phyloP scores from a whole-genome alignment of 768 basidiomycete species.

The Rossbeevera mucosa region DNA sequence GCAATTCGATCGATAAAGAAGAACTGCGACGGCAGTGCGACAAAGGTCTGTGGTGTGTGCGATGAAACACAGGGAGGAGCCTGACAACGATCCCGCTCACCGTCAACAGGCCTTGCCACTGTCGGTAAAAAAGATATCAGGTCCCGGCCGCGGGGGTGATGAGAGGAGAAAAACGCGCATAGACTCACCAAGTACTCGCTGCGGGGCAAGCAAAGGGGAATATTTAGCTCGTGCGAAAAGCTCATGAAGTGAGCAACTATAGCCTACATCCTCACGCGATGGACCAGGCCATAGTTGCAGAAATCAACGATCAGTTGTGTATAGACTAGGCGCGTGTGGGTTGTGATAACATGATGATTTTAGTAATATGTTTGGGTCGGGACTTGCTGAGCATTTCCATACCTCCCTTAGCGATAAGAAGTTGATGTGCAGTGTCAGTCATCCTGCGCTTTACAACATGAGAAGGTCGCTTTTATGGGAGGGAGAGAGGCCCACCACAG shows the following conservation, averaged over 20 bases:
- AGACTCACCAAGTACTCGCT: conserved; percentile 17
- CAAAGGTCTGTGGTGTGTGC: not conserved
- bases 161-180: not conserved
- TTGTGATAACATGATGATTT: not conserved
- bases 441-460: conserved; percentile 8
- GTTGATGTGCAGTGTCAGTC: conserved; percentile 11
- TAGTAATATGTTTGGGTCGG: not conserved
- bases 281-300: conserved; percentile 9
- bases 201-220: not conserved
- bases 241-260: not conserved
- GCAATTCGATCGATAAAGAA: conserved; percentile 18
- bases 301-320: conserved; percentile 12
- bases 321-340: conserved; percentile 7
- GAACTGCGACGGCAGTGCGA: conserved; percentile 16
- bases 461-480: not conserved
- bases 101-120: conserved; percentile 22
- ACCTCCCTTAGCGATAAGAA: conserved; percentile 19
- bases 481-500: conserved; percentile 7
- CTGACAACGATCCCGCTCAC: conserved; percentile 3
- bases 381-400: not conserved
- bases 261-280: conserved; percentile 10
- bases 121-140: not conserved
- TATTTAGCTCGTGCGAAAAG: not conserved
- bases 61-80: not conserved
- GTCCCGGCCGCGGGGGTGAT: not conserved